Base-by-base conservation (phyloP, 2,329 filamentous ascomycete species). In the Cordyceps farinosa region DNA sequence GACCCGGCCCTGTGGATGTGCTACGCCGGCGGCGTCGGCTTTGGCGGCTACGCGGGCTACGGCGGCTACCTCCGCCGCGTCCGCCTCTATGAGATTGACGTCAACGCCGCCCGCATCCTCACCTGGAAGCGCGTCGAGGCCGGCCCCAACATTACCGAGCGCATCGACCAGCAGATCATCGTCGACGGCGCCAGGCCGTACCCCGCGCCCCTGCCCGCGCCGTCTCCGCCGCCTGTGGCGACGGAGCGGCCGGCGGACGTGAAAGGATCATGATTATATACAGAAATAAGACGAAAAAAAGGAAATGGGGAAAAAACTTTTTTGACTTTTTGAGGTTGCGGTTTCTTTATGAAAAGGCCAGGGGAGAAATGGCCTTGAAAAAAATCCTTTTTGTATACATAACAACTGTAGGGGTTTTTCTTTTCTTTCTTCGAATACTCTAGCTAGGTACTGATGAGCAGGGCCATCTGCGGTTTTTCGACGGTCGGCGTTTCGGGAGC, bases 21-120 rank as follows among this genome's bases (percentile, higher is more conserved):
- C 80, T 98, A 98, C 75, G 94, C 88, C 9, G 95, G 95, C 38
- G 95, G 90, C 32, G 86, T 88, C 34, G 95, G 95, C 1, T 97
- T 99, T 70, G 95, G 95, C 62, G 95, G 95, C 0, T 99, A 99
- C 73, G 95, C 90, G 27, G 93, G 94, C 6, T 98, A 97, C 73
- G 88, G 88, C 48, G 90, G 89, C 4, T 98, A 90, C 73, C 84
- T 93, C 70, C 89, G 95, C 32, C 87, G 92, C 36, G 83, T 97
- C 60, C 85, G 95, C 54, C 84, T 99, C 50, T 99, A 95, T 73
- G 94, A 98, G 69, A 86, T 99, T 57, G 94, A 99, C 74, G 91
- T 93, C 77, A 96, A 96, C 72, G 87, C 91, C 65, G 94, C 90
- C 8, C 86, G 91, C 53, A 93, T 99, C 68, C 87, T 85, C 55